A percentile compares a stretch with the other conserved stretches of the same genome.
phyloP scores from a whole-genome alignment of 371 early-diverging fungal genomes.

The Mortierella sp. region DNA sequence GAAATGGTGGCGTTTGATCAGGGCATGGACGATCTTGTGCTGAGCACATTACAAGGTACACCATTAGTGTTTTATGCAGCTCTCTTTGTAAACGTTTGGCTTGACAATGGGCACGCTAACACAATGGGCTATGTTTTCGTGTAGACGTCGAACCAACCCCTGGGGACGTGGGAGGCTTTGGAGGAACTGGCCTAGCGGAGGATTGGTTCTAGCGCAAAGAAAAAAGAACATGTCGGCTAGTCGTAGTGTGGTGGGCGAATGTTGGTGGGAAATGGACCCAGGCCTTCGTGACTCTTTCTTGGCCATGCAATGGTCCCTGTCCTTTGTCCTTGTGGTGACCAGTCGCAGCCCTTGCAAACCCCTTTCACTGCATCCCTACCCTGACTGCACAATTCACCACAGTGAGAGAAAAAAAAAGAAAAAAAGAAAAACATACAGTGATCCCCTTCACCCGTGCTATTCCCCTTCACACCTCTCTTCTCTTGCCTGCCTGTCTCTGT shows the following conservation, averaged over 20 bases:
- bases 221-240: not conserved
- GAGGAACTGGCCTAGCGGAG: slow-evolving; percentile 37
- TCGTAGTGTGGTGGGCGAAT: no score
- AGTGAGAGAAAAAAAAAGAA: not conserved
- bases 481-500: not conserved
- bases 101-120: no score
- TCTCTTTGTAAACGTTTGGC: no score
- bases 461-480: not conserved
- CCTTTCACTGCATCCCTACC: not conserved
- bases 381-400: not conserved
- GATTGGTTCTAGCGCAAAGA: slow-evolving; percentile 18
- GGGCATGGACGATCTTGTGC: slow-evolving; percentile 15
- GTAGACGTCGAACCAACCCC: slow-evolving; percentile 19
- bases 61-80: not conserved
- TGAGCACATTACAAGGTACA: slow-evolving; percentile 31
- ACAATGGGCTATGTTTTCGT: no score
- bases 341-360: no score
- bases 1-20: slow-evolving; percentile 39
- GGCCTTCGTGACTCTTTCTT: no score
- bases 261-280: no score
- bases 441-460: not conserved
- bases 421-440: not conserved
- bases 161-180: slow-evolving; percentile 33
- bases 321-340: no score
- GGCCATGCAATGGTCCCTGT: no score